These are phyloP conservation scores for Plenodomus lindquistii DNA, from an alignment of 2,329 filamentous ascomycete species.

Conservation along the genomic window DNA sequence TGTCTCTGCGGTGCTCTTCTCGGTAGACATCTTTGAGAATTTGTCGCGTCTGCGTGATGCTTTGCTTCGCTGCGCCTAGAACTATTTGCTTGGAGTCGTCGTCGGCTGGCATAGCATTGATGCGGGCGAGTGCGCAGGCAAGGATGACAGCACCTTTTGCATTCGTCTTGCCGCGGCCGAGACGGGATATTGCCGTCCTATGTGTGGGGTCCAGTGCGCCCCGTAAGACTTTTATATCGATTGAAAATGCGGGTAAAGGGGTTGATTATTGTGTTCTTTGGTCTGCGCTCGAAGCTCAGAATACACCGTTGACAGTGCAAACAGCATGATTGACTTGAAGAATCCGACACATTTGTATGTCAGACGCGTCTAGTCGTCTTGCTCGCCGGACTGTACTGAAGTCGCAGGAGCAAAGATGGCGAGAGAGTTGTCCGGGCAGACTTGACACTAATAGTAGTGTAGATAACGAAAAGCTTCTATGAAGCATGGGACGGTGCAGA, in stretches of 20 bases:
- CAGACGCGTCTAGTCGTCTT: conserved; percentile 30
- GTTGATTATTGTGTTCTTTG: conserved; percentile 14
- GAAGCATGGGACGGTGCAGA: conserved; percentile 57
- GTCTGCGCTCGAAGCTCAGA: conserved; percentile 27
- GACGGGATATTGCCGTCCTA: conserved; percentile 11
- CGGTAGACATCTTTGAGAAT: conserved; percentile 22
- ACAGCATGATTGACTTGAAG: conserved; percentile 28
- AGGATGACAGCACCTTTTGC: conserved; percentile 28
- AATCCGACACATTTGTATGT: conserved; percentile 25
- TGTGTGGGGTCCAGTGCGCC: conserved; percentile 11
- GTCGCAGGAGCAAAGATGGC: conserved; percentile 22
- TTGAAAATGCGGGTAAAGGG: conserved; percentile 4
- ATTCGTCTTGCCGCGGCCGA: conserved; percentile 32
- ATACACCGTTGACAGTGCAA: conserved; percentile 27
- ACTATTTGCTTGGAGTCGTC: conserved; percentile 21
- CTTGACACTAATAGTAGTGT: conserved; percentile 55
- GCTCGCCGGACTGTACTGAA: conserved; percentile 1
- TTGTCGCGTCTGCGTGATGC: conserved; percentile 10
- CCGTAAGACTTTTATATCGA: conserved; percentile 17
- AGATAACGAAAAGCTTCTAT: conserved; percentile 50
- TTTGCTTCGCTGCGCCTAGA: conserved; percentile 20
- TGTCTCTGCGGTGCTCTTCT: conserved; percentile 24
- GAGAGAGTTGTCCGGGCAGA: conserved; percentile 48
- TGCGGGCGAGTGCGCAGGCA: conserved; percentile 22
- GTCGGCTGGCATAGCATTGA: conserved; percentile 25